Evolutionary conservation across 768 basidiomycete species (phyloP), one percentile per base, ranked within the genome.

Genomic region (Cyathus striatus): DNA sequence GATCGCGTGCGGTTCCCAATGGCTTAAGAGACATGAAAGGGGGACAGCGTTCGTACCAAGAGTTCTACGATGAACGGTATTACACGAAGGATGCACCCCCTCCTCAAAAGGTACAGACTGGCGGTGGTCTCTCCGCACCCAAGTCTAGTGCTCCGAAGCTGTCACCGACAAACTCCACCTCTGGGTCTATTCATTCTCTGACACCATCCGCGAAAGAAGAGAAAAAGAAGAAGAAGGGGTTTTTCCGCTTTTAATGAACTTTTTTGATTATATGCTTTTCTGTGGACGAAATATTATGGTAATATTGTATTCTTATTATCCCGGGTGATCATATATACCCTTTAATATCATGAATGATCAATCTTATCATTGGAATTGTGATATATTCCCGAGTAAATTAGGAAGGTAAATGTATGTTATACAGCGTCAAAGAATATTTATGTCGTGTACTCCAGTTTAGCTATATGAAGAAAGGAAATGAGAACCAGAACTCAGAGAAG

Each of bases 1-100:
- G 92, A 16, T 90, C 87, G 5, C 72, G 70, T 42, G 73, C 79
- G 13, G 48, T 79, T 23, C 86, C 86, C 4, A 89, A 87, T 49
- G 88, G 88, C 7, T 59, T 88, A 6, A 65, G 70, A 22, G 76
- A 79, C 37, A 58, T 61, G 25, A 64, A 58, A 37, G 68, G 64
- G 40, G 70, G 72, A 18, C 59, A 58, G 18, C 68, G 79, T 43
- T 62, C 81, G 2, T 80, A 72, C 57, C 89, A 92, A 62, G 81
- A 81, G 35, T 82, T 76, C 53, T 91, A 90, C 52, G 89, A 92
- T 53, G 78, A 86, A 59, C 79, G 78, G 53, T 92, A 88, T 65
- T 85, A 71, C 57, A 78, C 78, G 20, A 65, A 72, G 45, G 84
- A 87, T 42, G 69, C 81, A 1, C 78, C 83, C 3, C 73, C 75